Conservation (phyloP, 148 eudicot genomes). For the Silene conica region DNA sequence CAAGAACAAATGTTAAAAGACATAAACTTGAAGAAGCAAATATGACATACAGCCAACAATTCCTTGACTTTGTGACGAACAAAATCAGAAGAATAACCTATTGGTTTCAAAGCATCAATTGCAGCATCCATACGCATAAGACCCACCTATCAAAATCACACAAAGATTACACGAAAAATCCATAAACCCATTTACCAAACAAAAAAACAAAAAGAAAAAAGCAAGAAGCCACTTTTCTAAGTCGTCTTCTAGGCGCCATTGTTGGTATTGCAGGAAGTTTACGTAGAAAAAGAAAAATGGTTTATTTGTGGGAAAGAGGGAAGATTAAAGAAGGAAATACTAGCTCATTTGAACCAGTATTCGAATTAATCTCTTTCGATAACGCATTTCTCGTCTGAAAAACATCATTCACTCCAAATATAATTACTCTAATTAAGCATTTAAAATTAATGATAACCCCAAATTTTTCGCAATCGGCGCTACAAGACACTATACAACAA, state of each 20-base stretch:
- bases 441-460: too few species aligned
- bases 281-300: too few species aligned
- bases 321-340: too few species aligned
- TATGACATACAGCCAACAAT: conserved; percentile 18
- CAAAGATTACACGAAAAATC: neutral
- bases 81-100: conserved; percentile 22
- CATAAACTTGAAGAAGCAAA: neutral
- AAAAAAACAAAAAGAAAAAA: neutral
- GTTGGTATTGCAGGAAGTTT: too few species aligned
- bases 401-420: too few species aligned
- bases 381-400: too few species aligned
- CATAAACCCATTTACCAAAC: neutral
- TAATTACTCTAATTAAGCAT: too few species aligned
- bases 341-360: too few species aligned
- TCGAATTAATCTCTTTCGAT: too few species aligned
- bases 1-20: neutral
- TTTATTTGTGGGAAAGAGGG: too few species aligned
- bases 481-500: too few species aligned
- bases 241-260: conserved; percentile 20
- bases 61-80: conserved; percentile 17
- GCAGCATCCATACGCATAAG: conserved; percentile 32
- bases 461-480: too few species aligned
- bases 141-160: conserved; percentile 24
- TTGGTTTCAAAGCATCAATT: conserved; percentile 27
- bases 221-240: neutral